Evolutionary conservation across 2,329 filamentous ascomycete genomes (phyloP), one percentile per base, ranked within the genome.

Genomic region (Fusarium sp.): DNA sequence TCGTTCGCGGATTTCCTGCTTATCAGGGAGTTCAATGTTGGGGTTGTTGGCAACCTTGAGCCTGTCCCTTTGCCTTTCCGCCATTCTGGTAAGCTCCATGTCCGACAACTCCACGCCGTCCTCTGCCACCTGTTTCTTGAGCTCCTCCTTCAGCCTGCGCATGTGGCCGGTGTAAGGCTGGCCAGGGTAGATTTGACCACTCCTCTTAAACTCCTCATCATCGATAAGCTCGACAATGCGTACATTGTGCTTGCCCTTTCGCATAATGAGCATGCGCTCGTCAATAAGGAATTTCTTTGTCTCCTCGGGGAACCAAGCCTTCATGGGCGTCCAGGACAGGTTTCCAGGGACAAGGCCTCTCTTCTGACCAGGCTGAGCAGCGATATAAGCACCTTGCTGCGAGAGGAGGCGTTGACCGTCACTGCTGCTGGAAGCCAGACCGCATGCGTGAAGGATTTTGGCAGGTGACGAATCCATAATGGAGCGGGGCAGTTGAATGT

Each of bases 241-340:
- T 47, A 91, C 78, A 67, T 90, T 88, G 78, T 89, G 85, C 80
- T 90, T 90, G 70, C 88, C 88, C 75, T 85, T 88, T 69, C 89
- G 87, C 56, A 91, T 80, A 71, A 91, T 84, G 67, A 91, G 80
- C 48, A 90, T 71, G 68, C 85, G 83, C 60, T 78, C 87, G 65
- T 90, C 87, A 20, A 93, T 85, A 58, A 91, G 80, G 74, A 85
- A 92, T 58, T 88, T 86, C 62, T 83, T 75, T 1, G 88, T 90
- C 56, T 91, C 86, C 25, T 83, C 79, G 1, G 84, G 82, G 70
- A 82, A 86, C 85, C 88, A 89, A 24, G 85, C 79, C 75, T 88
- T 88, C 65, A 93, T 85, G 3, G 86, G 85, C 11, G 85, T 87
- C 82, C 89, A 94, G 27, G 84, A 82, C 27, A 94, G 76, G 60